phyloP scores from a whole-genome alignment of 2,329 filamentous ascomycete species.

The Penicillium sp. region DNA sequence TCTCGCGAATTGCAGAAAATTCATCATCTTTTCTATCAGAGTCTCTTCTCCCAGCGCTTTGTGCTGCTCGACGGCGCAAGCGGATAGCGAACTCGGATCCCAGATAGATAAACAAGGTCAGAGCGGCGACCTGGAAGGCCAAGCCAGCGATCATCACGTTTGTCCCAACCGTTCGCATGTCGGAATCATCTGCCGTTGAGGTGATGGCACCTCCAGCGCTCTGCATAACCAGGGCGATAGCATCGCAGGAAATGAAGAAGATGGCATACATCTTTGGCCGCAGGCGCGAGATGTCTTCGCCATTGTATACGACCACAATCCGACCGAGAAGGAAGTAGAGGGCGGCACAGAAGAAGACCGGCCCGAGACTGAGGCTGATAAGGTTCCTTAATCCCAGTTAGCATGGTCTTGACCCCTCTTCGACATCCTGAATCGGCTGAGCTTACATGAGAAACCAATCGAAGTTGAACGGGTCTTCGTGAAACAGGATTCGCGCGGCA shows the following conservation, averaged over 20 bases:
- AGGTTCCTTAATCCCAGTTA: conserved; percentile 54
- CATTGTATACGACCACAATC: conserved; percentile 40
- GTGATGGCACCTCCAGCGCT: conserved; percentile 51
- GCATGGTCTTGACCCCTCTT: not conserved
- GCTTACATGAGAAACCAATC: conserved; percentile 50
- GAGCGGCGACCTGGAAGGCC: conserved; percentile 63
- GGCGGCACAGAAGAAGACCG: conserved; percentile 65
- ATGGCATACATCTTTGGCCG: conserved; percentile 37
- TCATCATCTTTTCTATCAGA: not conserved
- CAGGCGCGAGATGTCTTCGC: conserved; percentile 39
- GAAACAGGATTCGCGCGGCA: conserved; percentile 60
- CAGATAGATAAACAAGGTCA: conserved; percentile 57
- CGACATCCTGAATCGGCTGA: not conserved
- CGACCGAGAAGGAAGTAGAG: conserved; percentile 65
- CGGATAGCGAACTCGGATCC: conserved; percentile 56
- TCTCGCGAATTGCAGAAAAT: not conserved
- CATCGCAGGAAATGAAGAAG: conserved; percentile 66
- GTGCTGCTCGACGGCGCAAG: conserved; percentile 19
- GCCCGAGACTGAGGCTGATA: conserved; percentile 66
- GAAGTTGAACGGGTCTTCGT: conserved; percentile 53
- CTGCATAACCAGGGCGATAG: conserved; percentile 65
- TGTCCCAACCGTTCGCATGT: conserved; percentile 47
- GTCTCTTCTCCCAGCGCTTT: not conserved
- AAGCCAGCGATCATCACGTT: conserved; percentile 71
- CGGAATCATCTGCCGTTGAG: conserved; percentile 2